phyloP scores from a whole-genome alignment of 1,139 yeast species.

The Petasospora rhodanensis region DNA sequence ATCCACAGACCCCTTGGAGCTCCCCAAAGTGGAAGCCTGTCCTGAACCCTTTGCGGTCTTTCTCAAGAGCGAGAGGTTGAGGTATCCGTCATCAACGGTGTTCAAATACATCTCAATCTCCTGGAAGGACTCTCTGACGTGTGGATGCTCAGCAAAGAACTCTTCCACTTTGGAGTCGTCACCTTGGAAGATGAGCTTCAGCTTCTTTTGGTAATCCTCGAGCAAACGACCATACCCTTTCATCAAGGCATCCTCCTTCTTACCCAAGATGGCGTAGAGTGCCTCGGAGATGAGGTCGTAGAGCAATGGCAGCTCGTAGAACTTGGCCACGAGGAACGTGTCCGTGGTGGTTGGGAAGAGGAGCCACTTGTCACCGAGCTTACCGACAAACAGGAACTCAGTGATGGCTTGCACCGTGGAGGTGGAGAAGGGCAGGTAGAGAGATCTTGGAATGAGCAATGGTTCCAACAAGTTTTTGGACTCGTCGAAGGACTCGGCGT shows the following conservation, averaged over 20 bases:
- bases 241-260: constrained; percentile 52
- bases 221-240: constrained; percentile 31
- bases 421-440: constrained; percentile 64
- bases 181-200: constrained; percentile 10
- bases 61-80: constrained; percentile 52
- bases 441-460: constrained; percentile 56
- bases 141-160: constrained; percentile 19
- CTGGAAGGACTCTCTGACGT: constrained; percentile 22
- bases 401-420: constrained; percentile 58
- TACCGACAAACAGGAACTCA: constrained; percentile 74
- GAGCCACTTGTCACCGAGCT: constrained; percentile 69
- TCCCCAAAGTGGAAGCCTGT: constrained; percentile 6
- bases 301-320: constrained; percentile 61
- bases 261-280: constrained; percentile 61
- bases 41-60: constrained; percentile 34
- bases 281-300: constrained; percentile 67
- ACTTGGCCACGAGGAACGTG: constrained; percentile 54
- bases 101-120: constrained; percentile 40
- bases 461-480: constrained; percentile 41
- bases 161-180: constrained; percentile 11
- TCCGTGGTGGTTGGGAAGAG: constrained; percentile 65
- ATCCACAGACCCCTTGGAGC: constrained; percentile 12
- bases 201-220: constrained; percentile 12
- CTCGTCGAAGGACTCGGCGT: constrained; percentile 15
- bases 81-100: constrained; percentile 57